Percentiles rank a stretch among this genome's conserved stretches.
phyloP scores from a whole-genome alignment of 164 flowering plant species.

The Annona squamosa region DNA sequence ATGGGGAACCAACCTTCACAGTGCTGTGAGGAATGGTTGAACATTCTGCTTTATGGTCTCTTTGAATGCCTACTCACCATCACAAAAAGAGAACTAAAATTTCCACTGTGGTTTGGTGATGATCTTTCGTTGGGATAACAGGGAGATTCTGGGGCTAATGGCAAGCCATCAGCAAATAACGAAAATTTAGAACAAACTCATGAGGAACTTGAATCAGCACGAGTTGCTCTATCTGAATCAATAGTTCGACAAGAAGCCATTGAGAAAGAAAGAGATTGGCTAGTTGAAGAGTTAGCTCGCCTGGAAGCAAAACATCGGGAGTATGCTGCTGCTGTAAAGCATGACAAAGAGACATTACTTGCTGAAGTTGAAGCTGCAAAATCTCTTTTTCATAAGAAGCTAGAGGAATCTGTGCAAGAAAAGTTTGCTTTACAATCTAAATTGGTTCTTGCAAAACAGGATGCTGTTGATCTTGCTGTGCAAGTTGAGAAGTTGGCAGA shows the following conservation, averaged over 20 bases:
- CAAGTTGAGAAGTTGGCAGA: constrained; percentile 57
- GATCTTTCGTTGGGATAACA: constrained; percentile 18
- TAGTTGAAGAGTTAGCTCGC: constrained; percentile 38
- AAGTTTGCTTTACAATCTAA: constrained; percentile 47
- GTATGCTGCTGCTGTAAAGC: constrained; percentile 31
- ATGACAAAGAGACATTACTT: constrained; percentile 42
- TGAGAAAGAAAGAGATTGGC: constrained; percentile 43
- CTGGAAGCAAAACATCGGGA: constrained; percentile 41
- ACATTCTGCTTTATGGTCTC: not conserved
- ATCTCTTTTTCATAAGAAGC: constrained; percentile 38
- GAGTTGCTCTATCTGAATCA: constrained; percentile 31
- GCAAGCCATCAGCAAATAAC: constrained; percentile 12
- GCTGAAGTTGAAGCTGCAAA: constrained; percentile 49
- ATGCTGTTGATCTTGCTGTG: constrained; percentile 55
- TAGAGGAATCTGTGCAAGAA: constrained; percentile 39
- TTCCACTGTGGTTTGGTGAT: not conserved
- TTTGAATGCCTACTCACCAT: not conserved
- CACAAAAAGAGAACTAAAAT: not conserved
- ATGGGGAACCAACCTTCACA: not conserved
- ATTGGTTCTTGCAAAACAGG: constrained; percentile 47
- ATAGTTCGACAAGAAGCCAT: constrained; percentile 33
- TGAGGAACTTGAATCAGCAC: constrained; percentile 22
- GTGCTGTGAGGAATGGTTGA: not conserved
- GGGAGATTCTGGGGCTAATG: constrained; percentile 34
- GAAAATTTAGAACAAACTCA: constrained; percentile 19